Evolutionary conservation across 805 yeast genomes (phyloP), one percentile per base, ranked within the genome.

Genomic region (Ogataea haglerorum): DNA sequence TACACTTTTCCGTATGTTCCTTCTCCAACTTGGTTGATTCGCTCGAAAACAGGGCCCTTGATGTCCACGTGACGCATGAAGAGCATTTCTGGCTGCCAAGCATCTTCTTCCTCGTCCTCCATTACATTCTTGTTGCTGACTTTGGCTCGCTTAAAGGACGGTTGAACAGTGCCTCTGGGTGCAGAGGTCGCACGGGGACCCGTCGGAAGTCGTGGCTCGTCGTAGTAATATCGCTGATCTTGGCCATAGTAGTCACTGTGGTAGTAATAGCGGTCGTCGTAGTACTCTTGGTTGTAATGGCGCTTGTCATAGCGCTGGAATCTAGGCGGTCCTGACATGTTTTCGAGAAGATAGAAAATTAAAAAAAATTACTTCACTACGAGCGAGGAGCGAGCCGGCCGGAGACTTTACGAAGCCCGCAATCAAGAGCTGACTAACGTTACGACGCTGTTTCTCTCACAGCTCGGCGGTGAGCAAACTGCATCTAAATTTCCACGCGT

Each of bases 1-100:
- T 85, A 89, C 15, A 93, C 99, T 59, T 87, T 89, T 14, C 99
- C 99, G 61, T 93, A 93, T 0, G 98, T 93, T 8, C 99, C 99
- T 64, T 93, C 98, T n/a, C 99, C 99, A 5, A 93, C 98, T 58
- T 93, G 98, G 29, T 77, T 73, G 1, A 86, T 77, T 40, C 90
- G 69, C 48, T 82, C 82, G 60, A 84, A 88, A 2, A 75, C 58
- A 10, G 72, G 71, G 2, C 61, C 51, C 6, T 60, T 43, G 22
- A 65, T 53, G 6, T 41, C 38, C 8, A 45, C 33, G 10, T 40
- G 43, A 31, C 45, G 46, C 61, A 58, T 56, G 36, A 54, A 57
- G 4, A 40, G 37, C 32, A 54, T 36, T 6, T 32, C 43, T 15
- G 31, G 30, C n/a, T 24, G 16, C 22, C 24, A 18, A 2, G 24